Percentiles rank a stretch among this genome's conserved stretches.
These are phyloP conservation scores for Lactifluus piperatus DNA, from an alignment of 768 basidiomycete genomes.

Conservation along the genomic window DNA sequence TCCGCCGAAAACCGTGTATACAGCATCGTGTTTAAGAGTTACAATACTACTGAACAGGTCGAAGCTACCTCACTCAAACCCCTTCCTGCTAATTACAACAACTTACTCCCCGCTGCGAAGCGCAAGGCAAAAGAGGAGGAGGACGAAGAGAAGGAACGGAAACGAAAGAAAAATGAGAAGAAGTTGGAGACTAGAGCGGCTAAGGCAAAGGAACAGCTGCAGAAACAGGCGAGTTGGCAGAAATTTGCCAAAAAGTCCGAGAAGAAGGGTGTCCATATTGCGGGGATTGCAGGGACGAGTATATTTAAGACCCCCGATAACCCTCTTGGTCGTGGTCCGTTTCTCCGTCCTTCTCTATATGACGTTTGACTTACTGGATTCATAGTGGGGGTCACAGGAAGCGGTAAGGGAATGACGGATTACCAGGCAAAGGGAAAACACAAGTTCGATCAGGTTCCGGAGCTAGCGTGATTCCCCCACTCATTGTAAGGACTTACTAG, in stretches of 20 bases:
- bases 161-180: slow-evolving; percentile 95
- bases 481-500: not conserved
- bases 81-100: slow-evolving; percentile 46
- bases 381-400: slow-evolving; percentile 13
- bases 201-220: slow-evolving; percentile 81
- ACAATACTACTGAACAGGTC: slow-evolving; percentile 84
- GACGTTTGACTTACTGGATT: not conserved
- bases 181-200: slow-evolving; percentile 75
- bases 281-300: slow-evolving; percentile 79
- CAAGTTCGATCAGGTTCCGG: slow-evolving; percentile 13
- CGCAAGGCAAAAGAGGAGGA: slow-evolving; percentile 72
- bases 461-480: slow-evolving; percentile 4
- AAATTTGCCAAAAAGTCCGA: slow-evolving; percentile 93
- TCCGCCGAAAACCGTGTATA: slow-evolving; percentile 76
- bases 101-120: slow-evolving; percentile 43
- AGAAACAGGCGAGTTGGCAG: slow-evolving; percentile 85
- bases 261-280: slow-evolving; percentile 88
- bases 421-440: slow-evolving; percentile 20
- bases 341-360: slow-evolving; percentile 21
- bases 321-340: slow-evolving; percentile 72
- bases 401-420: slow-evolving; percentile 19
- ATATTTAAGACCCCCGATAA: slow-evolving; percentile 95
- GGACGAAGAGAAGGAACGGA: slow-evolving; percentile 79
- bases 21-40: slow-evolving; percentile 85
- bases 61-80: slow-evolving; percentile 62